Evolutionary conservation across 768 basidiomycete genomes (phyloP).

Genomic region (Termitomyces sp.): DNA sequence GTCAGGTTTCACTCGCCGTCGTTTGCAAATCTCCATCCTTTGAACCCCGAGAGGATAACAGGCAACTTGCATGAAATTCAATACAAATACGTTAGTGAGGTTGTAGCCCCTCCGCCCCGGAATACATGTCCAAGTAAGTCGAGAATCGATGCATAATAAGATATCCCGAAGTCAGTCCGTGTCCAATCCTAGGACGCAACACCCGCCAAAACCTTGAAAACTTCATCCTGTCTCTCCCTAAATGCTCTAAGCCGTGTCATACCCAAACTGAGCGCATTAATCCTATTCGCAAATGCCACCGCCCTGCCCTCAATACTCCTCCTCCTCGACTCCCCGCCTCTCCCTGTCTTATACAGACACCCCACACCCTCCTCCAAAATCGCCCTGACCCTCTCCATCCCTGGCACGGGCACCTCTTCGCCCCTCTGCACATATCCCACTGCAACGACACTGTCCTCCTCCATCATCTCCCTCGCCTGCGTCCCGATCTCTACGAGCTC

Average conservation of each 20-base stretch:
- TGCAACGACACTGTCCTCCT: conserved; percentile 49
- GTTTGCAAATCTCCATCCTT: too few relatives aligned
- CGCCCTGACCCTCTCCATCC: conserved; percentile 52
- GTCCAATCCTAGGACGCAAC: conserved; percentile 22
- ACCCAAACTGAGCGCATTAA: conserved; percentile 67
- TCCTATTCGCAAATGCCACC: conserved; percentile 68
- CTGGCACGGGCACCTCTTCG: conserved; percentile 30
- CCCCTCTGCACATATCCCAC: conserved; percentile 34
- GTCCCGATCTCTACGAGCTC: conserved; percentile 55
- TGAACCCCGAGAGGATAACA: too few relatives aligned
- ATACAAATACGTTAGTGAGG: too few relatives aligned
- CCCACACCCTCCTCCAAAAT: conserved; percentile 61
- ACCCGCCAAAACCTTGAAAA: conserved; percentile 63
- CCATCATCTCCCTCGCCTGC: conserved; percentile 41
- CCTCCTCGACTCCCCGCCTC: conserved; percentile 25
- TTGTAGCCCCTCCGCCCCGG: too few relatives aligned
- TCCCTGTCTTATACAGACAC: conserved; percentile 16
- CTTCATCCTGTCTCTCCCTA: conserved; percentile 60
- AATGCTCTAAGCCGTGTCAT: conserved; percentile 72
- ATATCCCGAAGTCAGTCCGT: too few relatives aligned
- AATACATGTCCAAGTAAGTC: too few relatives aligned
- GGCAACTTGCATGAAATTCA: too few relatives aligned
- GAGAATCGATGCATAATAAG: too few relatives aligned
- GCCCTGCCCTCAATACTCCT: conserved; percentile 59
- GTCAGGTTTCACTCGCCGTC: too few relatives aligned